phyloP scores from a whole-genome alignment of 208 protist genomes.

The Acanthamoeba rhysodes region DNA sequence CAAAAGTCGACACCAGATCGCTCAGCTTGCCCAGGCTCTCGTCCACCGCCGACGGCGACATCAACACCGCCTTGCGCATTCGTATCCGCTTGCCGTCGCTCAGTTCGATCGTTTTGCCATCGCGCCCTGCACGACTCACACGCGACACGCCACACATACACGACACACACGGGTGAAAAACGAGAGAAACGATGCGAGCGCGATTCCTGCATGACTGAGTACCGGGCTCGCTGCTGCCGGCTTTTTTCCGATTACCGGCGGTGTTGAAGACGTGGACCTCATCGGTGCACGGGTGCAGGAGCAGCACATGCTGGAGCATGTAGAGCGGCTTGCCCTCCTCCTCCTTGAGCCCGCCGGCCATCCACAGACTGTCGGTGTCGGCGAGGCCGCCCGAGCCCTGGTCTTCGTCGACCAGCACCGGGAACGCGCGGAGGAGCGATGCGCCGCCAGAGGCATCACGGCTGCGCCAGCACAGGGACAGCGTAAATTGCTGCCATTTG shows the following conservation, averaged over 20 bases:
- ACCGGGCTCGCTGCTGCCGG: too few relatives aligned
- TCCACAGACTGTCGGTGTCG: background rate
- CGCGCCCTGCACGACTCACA: too few relatives aligned
- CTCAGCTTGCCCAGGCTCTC: background rate
- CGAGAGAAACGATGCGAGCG: too few relatives aligned
- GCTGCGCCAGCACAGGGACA: background rate
- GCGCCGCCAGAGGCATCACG: background rate
- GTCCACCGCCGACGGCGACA: background rate
- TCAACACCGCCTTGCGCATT: too few relatives aligned
- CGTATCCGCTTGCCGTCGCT: too few relatives aligned
- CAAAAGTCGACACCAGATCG: background rate
- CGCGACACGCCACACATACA: too few relatives aligned
- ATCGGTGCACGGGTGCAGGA: background rate
- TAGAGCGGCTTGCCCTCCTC: background rate
- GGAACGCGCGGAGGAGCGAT: background rate
- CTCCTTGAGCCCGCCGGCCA: background rate
- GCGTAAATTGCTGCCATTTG: background rate
- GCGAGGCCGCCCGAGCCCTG: too few relatives aligned
- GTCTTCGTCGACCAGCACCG: background rate
- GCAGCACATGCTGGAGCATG: slow-evolving; percentile 39
- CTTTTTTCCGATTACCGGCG: too few relatives aligned
- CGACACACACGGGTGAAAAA: background rate
- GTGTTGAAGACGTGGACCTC: slow-evolving; percentile 36
- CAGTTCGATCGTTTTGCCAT: too few relatives aligned
- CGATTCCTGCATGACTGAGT: too few relatives aligned